A percentile compares a stretch with the other conserved stretches of the same genome.
Evolutionary conservation across 2,329 filamentous ascomycete species (phyloP).

Genomic region (Cordyceps farinosa): DNA sequence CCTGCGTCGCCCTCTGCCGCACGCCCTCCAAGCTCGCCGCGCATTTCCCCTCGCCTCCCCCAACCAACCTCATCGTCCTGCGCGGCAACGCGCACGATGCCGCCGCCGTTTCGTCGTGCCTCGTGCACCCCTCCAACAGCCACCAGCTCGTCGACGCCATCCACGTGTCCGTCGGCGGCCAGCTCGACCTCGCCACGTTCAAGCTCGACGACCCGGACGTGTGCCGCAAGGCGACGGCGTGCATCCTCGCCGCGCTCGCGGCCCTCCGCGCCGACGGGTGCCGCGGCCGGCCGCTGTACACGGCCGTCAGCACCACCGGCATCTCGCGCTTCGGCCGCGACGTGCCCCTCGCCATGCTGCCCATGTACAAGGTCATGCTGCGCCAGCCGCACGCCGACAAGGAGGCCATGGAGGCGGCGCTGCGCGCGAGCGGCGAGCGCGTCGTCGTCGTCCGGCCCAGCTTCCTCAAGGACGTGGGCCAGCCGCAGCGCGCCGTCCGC

Average conservation of each 20-base stretch:
- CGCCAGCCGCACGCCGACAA: slow-evolving; percentile 46
- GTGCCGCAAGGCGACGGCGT: slow-evolving; percentile 36
- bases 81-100: slow-evolving; percentile 37
- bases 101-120: slow-evolving; percentile 31
- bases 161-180: slow-evolving; percentile 38
- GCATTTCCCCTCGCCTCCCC: slow-evolving; percentile 40
- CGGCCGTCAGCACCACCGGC: slow-evolving; percentile 41
- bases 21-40: slow-evolving; percentile 38
- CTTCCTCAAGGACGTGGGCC: slow-evolving; percentile 31
- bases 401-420: slow-evolving; percentile 40
- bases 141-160: slow-evolving; percentile 36
- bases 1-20: slow-evolving; percentile 40
- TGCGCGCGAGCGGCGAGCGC: slow-evolving; percentile 30
- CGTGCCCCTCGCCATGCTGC: slow-evolving; percentile 39
- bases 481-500: slow-evolving; percentile 25
- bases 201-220: slow-evolving; percentile 37
- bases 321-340: slow-evolving; percentile 38
- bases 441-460: slow-evolving; percentile 39
- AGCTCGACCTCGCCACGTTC: slow-evolving; percentile 25
- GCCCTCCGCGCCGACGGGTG: slow-evolving; percentile 24
- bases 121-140: slow-evolving; percentile 27
- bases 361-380: slow-evolving; percentile 42
- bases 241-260: slow-evolving; percentile 33
- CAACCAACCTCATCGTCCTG: slow-evolving; percentile 34
- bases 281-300: slow-evolving; percentile 33